phyloP scores from a whole-genome alignment of 352 stramenopile species.

The Globisporangium heterothallicum region DNA sequence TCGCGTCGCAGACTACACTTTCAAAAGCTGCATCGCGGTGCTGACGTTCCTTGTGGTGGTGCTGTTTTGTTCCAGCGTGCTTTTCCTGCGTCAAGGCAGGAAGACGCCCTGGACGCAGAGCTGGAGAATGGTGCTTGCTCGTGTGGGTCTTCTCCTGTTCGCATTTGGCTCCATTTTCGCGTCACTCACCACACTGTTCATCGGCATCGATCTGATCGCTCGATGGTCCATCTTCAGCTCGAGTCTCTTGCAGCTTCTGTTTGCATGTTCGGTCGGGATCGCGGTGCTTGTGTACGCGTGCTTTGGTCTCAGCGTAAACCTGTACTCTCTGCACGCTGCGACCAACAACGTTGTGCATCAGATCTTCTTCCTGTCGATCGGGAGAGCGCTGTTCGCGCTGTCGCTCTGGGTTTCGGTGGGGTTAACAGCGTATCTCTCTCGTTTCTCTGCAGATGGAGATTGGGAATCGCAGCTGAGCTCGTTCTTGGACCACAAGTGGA shows the following conservation, averaged over 20 bases:
- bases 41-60: conserved; percentile 14
- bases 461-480: conserved; percentile 27
- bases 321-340: conserved; percentile 28
- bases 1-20: conserved; percentile 12
- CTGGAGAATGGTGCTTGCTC: conserved; percentile 11
- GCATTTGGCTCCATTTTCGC: conserved; percentile 17
- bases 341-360: conserved; percentile 33
- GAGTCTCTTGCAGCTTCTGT: conserved; percentile 41
- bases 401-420: conserved; percentile 26
- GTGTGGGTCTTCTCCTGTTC: conserved; percentile 9
- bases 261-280: conserved; percentile 29
- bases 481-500: conserved; percentile 41
- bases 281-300: conserved; percentile 27
- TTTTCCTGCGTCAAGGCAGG: conserved; percentile 23
- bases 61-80: conserved; percentile 17
- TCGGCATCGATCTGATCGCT: conserved; percentile 34
- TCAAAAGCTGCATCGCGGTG: conserved; percentile 10
- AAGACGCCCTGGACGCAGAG: conserved; percentile 12
- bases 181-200: conserved; percentile 23
- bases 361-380: conserved; percentile 32
- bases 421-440: conserved; percentile 31
- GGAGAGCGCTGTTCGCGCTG: conserved; percentile 7
- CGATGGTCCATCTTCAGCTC: conserved; percentile 41
- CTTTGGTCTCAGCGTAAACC: conserved; percentile 24
- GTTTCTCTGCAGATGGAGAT: conserved; percentile 20